phyloP scores from a whole-genome alignment of 208 protist species.

The Zelonia costaricensis region DNA sequence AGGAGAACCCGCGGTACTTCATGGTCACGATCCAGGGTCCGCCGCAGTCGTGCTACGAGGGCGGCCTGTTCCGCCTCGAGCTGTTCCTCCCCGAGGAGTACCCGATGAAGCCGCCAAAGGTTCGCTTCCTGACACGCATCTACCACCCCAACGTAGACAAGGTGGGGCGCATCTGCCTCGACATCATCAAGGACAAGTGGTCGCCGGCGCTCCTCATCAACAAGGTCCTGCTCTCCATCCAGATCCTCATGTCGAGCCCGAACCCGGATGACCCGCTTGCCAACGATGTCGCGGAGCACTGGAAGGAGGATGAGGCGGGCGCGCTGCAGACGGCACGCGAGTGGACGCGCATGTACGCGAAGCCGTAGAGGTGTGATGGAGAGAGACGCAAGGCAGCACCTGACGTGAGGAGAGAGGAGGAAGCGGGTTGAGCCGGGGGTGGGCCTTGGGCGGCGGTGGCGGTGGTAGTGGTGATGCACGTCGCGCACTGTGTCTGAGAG shows the following conservation, averaged over 20 bases:
- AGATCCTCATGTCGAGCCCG: conserved; percentile 99
- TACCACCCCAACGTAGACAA: conserved; percentile 99
- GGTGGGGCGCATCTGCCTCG: conserved; percentile 98
- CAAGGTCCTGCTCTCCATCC: conserved; percentile 99
- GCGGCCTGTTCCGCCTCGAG: conserved; percentile 86
- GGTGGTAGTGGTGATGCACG: no score
- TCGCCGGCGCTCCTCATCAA: conserved; percentile 99
- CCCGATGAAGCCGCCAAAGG: conserved; percentile 97
- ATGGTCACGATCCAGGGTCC: conserved; percentile 88
- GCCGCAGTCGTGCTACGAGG: conserved; percentile 90
- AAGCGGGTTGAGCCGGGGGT: background rate
- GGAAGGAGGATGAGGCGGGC: conserved; percentile 78
- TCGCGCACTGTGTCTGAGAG: no score
- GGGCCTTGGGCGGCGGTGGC: no score
- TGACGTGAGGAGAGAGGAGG: background rate
- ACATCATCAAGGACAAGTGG: conserved; percentile 99
- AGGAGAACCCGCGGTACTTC: conserved; percentile 88
- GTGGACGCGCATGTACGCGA: conserved; percentile 84
- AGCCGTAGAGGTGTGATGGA: conserved; percentile 16
- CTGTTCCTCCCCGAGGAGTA: conserved; percentile 90
- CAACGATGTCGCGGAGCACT: conserved; percentile 96
- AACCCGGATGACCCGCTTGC: conserved; percentile 99
- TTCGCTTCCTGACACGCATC: conserved; percentile 99
- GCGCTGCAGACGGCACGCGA: conserved; percentile 72
- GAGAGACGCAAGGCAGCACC: background rate